These are phyloP conservation scores for Pleomassaria siparia DNA, from an alignment of 2,329 filamentous ascomycete genomes.

Conservation along the genomic window DNA sequence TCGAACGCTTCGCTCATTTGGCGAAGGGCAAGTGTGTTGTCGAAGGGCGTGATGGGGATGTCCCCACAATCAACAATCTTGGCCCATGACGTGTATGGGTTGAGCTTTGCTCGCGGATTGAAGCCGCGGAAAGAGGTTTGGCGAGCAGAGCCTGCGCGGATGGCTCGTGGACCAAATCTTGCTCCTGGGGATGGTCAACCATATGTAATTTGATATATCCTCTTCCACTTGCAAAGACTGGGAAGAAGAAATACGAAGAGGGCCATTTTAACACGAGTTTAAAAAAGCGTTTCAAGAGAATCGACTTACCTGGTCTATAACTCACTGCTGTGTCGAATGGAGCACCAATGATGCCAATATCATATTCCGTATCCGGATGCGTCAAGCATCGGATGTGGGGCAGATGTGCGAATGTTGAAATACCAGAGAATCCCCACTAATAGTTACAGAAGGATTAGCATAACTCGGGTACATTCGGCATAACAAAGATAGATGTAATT, in stretches of 20 bases:
- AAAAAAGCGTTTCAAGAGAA: background rate
- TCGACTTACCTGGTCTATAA: conserved; percentile 39
- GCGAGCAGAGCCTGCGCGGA: conserved; percentile 78
- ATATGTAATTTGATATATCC: background rate
- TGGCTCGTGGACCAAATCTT: conserved; percentile 84
- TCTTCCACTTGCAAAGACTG: no score
- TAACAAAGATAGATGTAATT: no score
- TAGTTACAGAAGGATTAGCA: conserved; percentile 19
- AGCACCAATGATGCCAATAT: conserved; percentile 53
- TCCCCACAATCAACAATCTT: conserved; percentile 86
- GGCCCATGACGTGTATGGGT: conserved; percentile 80
- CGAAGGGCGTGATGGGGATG: conserved; percentile 82
- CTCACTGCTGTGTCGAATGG: conserved; percentile 54
- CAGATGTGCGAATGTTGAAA: conserved; percentile 58
- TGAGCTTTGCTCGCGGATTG: conserved; percentile 79
- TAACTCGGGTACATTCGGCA: background rate
- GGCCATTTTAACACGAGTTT: no score
- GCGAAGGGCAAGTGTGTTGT: conserved; percentile 76
- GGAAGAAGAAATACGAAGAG: no score
- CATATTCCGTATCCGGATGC: conserved; percentile 46
- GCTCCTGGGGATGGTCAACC: conserved; percentile 36
- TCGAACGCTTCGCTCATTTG: conserved; percentile 84
- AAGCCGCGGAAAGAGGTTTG: conserved; percentile 79
- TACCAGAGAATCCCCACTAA: conserved; percentile 69
- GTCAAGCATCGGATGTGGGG: conserved; percentile 52